Conservation (phyloP, 345 rosid species). For the Acer negundo region DNA sequence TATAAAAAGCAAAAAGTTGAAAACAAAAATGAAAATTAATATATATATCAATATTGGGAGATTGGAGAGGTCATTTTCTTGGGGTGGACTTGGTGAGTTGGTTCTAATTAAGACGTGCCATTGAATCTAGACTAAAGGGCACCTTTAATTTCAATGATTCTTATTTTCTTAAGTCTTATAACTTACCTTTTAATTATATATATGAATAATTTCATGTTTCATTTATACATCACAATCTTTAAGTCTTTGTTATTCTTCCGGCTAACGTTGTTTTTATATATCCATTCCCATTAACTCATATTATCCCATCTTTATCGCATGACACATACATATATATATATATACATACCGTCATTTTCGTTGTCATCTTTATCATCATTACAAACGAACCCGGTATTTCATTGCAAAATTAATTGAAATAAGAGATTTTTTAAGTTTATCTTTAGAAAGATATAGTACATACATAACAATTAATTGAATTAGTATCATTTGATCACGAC, state of each 20-base stretch:
- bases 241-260: not conserved
- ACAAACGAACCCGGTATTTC: too few species aligned
- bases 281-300: conserved; percentile 18
- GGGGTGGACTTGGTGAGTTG: conserved; percentile 30
- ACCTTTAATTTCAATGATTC: conserved; percentile 6
- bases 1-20: conserved; percentile 1
- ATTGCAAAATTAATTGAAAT: too few species aligned
- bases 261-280: not conserved
- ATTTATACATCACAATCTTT: conserved; percentile 9
- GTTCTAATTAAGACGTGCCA: conserved; percentile 26
- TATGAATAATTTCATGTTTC: not conserved
- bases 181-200: not conserved
- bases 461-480: too few species aligned
- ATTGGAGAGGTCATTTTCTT: conserved; percentile 23
- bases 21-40: not conserved
- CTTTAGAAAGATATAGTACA: too few species aligned
- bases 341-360: not conserved
- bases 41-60: not conserved
- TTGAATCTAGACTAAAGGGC: conserved; percentile 42
- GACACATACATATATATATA: not conserved
- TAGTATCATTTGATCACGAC: too few species aligned
- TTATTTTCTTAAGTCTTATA: conserved; percentile 20
- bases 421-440: too few species aligned
- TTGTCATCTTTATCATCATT: not conserved
- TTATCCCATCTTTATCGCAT: not conserved